Base-by-base conservation (phyloP, 2,329 filamentous ascomycete genomes). In the Chrysoporthe deuterocubensis region DNA sequence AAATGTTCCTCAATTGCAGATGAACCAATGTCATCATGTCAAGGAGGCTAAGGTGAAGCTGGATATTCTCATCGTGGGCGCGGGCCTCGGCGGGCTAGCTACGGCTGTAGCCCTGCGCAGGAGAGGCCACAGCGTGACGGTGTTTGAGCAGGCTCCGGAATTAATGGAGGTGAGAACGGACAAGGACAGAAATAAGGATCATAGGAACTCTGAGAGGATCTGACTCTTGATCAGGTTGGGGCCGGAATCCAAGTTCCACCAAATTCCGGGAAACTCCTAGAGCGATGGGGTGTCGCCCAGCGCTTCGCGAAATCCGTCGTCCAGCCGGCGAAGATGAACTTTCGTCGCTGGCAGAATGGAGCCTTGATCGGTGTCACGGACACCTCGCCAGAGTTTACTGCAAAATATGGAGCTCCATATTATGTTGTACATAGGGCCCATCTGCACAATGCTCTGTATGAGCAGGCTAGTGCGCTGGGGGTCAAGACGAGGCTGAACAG, bases 51-150 rank as follows among this genome's bases (percentile, higher is more conserved):
- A 40, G 46, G 60, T 68, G 4, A 67, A 70, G 40, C 57, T 73
- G 9, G 57, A 71, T 13, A 71, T 79, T 44, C 62, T 78, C 40
- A 69, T 82, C 54, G 75, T 81, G 13, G 81, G 81, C 5, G 80
- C 79, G n/a, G 79, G 79, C 0, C 73, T 83, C 1, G 80, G 80
- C 5, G 80, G 81, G 18, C 73, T 82, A 1, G 77, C 78, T 5
- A 77, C 80, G 3, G 79, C 80, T 11, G 77, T 81, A 43, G 76
- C 76, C 4, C 74, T 81, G 14, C 74, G 75, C 3, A 71, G 74
- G 2, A 71, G 72, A 26, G 81, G 81, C 3, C 79, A 81, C 67
- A 57, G 67, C n/a, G 78, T 83, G 18, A 76, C 72, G 0, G 75
- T 82, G 0, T 74, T 81, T 14, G 81, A 83, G 67, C 76, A 80